phyloP scores from a whole-genome alignment of 2,329 filamentous ascomycete genomes.

The Amesomyces nigricolor region DNA sequence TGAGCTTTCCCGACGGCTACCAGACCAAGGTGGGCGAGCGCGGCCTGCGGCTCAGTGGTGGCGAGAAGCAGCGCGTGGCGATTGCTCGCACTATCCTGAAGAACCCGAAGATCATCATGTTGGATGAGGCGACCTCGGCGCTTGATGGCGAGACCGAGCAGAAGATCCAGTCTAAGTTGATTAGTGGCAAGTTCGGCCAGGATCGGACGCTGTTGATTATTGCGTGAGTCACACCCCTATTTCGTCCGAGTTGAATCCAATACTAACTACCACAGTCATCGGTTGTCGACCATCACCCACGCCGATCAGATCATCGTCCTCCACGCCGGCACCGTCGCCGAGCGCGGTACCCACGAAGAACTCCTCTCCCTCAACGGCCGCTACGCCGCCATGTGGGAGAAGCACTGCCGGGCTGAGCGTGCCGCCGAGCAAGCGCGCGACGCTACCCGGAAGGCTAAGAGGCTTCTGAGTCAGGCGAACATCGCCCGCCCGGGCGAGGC shows the following conservation, averaged over 20 bases:
- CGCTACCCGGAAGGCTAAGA: slow-evolving; percentile 39
- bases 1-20: slow-evolving; percentile 49
- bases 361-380: slow-evolving; percentile 64
- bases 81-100: slow-evolving; percentile 63
- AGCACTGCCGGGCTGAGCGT: slow-evolving; percentile 73
- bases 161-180: slow-evolving; percentile 61
- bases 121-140: slow-evolving; percentile 68
- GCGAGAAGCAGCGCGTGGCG: slow-evolving; percentile 54
- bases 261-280: slow-evolving; percentile 51
- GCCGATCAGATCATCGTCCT: slow-evolving; percentile 81
- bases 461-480: slow-evolving; percentile 46
- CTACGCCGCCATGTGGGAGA: slow-evolving; percentile 83
- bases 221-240: slow-evolving; percentile 53
- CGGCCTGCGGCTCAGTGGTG: slow-evolving; percentile 51
- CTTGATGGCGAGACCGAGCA: slow-evolving; percentile 58
- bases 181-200: slow-evolving; percentile 59
- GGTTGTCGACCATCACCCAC: slow-evolving; percentile 77
- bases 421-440: slow-evolving; percentile 55
- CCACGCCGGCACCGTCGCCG: slow-evolving; percentile 68
- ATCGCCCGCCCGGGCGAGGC: slow-evolving; percentile 41
- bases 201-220: slow-evolving; percentile 93
- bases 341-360: slow-evolving; percentile 73
- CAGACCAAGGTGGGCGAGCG: slow-evolving; percentile 49
- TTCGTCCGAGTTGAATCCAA: background rate
- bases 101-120: slow-evolving; percentile 61